Evolutionary conservation across 1,139 yeast genomes (phyloP).

Genomic region (Candida sp.): DNA sequence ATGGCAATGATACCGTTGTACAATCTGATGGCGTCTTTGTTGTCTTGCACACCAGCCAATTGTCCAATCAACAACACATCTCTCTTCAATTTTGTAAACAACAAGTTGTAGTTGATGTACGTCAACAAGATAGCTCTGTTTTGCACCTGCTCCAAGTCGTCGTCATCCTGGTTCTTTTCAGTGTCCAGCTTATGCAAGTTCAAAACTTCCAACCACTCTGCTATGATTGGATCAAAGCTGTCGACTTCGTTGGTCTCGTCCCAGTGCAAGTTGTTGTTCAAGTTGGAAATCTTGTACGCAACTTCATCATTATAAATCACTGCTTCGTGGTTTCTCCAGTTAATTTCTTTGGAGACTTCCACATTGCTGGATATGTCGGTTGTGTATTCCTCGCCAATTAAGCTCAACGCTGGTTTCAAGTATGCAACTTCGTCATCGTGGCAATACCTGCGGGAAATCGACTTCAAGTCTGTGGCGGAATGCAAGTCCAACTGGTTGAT

Average conservation of each 20-base stretch:
- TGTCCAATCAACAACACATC: constrained; percentile 57
- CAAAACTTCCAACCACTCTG: constrained; percentile 42
- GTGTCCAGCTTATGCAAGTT: constrained; percentile 55
- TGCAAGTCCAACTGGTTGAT: constrained; percentile 42
- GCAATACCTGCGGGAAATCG: constrained; percentile 49
- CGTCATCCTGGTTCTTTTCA: constrained; percentile 45
- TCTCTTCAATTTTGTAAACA: constrained; percentile 72
- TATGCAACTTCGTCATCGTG: constrained; percentile 36
- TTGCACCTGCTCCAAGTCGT: constrained; percentile 61
- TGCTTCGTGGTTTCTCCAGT: constrained; percentile 83
- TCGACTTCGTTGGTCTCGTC: constrained; percentile 23
- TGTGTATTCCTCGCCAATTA: constrained; percentile 51
- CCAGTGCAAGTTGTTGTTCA: constrained; percentile 37
- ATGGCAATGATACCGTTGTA: constrained; percentile 52
- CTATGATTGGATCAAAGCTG: constrained; percentile 34
- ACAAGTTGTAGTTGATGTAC: constrained; percentile 69
- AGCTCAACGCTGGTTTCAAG: constrained; percentile 37
- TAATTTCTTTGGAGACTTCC: constrained; percentile 39
- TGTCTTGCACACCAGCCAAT: constrained; percentile 32
- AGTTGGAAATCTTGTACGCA: constrained; percentile 58
- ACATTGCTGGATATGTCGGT: constrained; percentile 33
- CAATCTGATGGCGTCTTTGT: constrained; percentile 53
- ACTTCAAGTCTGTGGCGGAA: constrained; percentile 47
- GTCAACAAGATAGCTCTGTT: constrained; percentile 78
- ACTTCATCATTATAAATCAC: constrained; percentile 71